Evolutionary conservation across 2,329 filamentous ascomycete species (phyloP).

Genomic region (Chrysosporium keratinophilum): DNA sequence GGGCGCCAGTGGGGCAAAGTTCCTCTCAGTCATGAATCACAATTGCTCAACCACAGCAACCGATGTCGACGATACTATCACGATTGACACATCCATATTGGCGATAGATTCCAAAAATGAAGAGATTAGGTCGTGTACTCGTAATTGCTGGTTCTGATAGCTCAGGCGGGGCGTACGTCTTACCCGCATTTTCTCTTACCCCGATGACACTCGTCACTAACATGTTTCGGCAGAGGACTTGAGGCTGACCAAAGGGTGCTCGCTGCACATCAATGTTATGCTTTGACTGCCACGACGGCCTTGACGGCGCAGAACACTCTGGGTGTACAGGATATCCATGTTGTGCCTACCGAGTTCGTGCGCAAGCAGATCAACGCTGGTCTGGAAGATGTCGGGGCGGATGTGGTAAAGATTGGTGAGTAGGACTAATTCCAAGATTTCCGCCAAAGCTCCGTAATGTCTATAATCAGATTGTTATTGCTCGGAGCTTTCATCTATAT

Average conservation of each 20-base stretch:
- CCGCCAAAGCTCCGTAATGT: too few species aligned
- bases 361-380: slow-evolving; percentile 76
- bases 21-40: too few species aligned
- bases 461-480: too few species aligned
- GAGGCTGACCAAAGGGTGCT: slow-evolving; percentile 95
- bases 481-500: neutral
- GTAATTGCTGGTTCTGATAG: slow-evolving; percentile 83
- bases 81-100: neutral
- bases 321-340: slow-evolving; percentile 71
- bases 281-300: slow-evolving; percentile 89
- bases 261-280: slow-evolving; percentile 84
- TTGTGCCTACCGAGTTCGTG: slow-evolving; percentile 68
- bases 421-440: slow-evolving; percentile 9
- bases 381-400: slow-evolving; percentile 70
- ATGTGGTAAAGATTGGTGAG: slow-evolving; percentile 84
- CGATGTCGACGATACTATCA: too few species aligned
- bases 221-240: slow-evolving; percentile 54
- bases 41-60: too few species aligned
- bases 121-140: slow-evolving; percentile 49
- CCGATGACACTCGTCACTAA: slow-evolving; percentile 12
- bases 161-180: slow-evolving; percentile 73
- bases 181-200: neutral
- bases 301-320: slow-evolving; percentile 92
- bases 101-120: neutral
- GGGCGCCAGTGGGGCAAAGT: too few species aligned